Percentiles rank a stretch among this genome's conserved stretches.
Conservation (phyloP, 345 rosid genomes). For the Microthlaspi erraticum region DNA sequence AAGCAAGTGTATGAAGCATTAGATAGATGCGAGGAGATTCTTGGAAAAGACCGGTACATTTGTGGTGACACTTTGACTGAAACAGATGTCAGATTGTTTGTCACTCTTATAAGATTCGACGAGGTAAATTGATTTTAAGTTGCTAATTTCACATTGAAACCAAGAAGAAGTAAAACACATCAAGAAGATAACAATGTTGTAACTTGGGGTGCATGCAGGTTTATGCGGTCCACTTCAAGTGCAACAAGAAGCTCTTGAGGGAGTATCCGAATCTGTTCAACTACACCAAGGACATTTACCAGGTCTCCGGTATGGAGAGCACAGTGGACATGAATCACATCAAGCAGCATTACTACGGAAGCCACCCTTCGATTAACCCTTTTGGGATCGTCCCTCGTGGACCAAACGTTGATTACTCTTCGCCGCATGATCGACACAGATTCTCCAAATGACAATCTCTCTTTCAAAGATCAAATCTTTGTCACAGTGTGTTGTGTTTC, state of each 20-base stretch:
- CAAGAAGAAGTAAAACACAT: background rate
- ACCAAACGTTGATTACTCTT: conserved; percentile 62
- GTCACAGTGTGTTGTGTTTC: conserved; percentile 2
- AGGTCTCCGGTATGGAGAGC: conserved; percentile 61
- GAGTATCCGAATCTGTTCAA: conserved; percentile 76
- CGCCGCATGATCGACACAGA: conserved; percentile 62
- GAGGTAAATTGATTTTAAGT: conserved; percentile 60
- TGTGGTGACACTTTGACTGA: conserved; percentile 78
- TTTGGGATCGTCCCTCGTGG: conserved; percentile 70
- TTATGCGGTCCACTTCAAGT: conserved; percentile 78
- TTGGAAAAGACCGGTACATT: conserved; percentile 68
- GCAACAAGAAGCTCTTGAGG: conserved; percentile 74
- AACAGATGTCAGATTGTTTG: conserved; percentile 79
- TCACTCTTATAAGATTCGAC: conserved; percentile 90
- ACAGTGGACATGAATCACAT: conserved; percentile 73
- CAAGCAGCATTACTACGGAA: conserved; percentile 77
- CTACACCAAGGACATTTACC: conserved; percentile 70
- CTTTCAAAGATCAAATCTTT: background rate
- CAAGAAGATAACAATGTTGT: background rate
- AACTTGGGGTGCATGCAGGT: conserved; percentile 48
- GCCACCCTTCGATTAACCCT: conserved; percentile 74
- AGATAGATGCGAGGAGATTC: conserved; percentile 79
- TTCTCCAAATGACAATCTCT: conserved; percentile 41
- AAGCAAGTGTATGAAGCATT: conserved; percentile 68
- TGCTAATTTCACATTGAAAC: background rate